Percentiles rank a stretch among this genome's conserved stretches.
These are phyloP conservation scores for Aspergillus nanangensis DNA, from an alignment of 495 filamentous ascomycete genomes.

Conservation along the genomic window DNA sequence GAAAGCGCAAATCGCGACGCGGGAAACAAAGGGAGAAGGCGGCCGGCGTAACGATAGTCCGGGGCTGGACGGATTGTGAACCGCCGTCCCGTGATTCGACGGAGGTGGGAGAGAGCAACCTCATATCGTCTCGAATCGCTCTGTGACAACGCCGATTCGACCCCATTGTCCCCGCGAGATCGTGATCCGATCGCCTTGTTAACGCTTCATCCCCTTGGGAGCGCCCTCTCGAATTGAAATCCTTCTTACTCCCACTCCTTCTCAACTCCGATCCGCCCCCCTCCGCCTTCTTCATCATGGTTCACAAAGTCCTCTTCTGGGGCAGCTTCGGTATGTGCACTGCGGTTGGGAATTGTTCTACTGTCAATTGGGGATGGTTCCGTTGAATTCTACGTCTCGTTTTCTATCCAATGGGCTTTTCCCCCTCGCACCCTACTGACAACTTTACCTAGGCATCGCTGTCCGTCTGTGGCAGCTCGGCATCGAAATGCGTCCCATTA, in stretches of 20 bases:
- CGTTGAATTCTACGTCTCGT: too few relatives aligned
- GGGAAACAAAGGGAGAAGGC: not conserved
- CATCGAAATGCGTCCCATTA: slow-evolving; percentile 95
- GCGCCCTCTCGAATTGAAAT: not conserved
- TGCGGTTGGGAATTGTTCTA: not conserved
- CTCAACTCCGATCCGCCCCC: not conserved
- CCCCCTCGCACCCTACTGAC: not conserved
- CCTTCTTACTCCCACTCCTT: not conserved
- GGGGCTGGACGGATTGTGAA: slow-evolving; percentile 27
- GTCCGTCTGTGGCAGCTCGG: slow-evolving; percentile 94
- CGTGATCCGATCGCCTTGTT: not conserved
- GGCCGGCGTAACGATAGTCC: slow-evolving; percentile 24
- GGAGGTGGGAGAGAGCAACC: slow-evolving; percentile 14
- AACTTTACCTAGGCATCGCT: slow-evolving; percentile 60
- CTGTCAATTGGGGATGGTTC: not conserved
- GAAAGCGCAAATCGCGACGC: slow-evolving; percentile 6
- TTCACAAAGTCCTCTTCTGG: slow-evolving; percentile 92
- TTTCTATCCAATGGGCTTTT: not conserved
- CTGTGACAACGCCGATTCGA: slow-evolving; percentile 6
- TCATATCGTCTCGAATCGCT: slow-evolving; percentile 22
- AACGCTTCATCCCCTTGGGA: not conserved
- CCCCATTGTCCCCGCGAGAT: not conserved
- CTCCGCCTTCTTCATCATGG: slow-evolving; percentile 32
- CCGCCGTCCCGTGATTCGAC: slow-evolving; percentile 39
- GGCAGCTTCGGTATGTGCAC: slow-evolving; percentile 80